Evolutionary conservation across 176 grass and related monocot genomes (phyloP).

Genomic region (Poa annua): DNA sequence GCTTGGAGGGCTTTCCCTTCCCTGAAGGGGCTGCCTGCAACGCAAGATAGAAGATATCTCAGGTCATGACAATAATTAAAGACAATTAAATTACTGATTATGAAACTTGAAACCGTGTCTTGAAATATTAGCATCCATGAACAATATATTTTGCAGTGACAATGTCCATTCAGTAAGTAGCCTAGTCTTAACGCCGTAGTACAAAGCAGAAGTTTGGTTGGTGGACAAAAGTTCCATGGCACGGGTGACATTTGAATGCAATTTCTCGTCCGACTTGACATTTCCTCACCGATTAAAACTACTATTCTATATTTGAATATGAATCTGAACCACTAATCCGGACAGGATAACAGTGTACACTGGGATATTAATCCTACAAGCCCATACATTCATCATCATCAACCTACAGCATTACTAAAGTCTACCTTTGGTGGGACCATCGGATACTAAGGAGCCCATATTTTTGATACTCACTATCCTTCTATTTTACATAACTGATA

Average conservation of each 20-base stretch:
- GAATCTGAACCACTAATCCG: background rate
- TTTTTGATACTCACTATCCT: background rate
- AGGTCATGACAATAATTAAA: too few species aligned
- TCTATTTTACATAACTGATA: background rate
- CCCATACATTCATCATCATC: background rate
- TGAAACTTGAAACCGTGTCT: too few species aligned
- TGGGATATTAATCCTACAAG: background rate
- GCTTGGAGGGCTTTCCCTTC: constrained; percentile 86
- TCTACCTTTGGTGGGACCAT: background rate
- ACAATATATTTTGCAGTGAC: too few species aligned
- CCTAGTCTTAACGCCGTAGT: too few species aligned
- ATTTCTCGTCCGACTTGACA: background rate
- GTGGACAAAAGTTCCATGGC: too few species aligned
- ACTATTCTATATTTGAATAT: background rate
- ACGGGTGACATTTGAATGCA: background rate
- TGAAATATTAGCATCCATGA: too few species aligned
- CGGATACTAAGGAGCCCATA: background rate
- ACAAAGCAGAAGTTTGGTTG: too few species aligned
- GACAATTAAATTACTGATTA: too few species aligned
- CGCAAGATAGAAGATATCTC: constrained; percentile 9
- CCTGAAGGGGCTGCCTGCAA: constrained; percentile 63
- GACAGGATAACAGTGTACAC: background rate
- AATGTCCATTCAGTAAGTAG: too few species aligned
- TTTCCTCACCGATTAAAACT: background rate
- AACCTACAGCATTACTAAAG: background rate